Base-by-base conservation (phyloP, 179 eudicot genomes). In the Silene coronaria region DNA sequence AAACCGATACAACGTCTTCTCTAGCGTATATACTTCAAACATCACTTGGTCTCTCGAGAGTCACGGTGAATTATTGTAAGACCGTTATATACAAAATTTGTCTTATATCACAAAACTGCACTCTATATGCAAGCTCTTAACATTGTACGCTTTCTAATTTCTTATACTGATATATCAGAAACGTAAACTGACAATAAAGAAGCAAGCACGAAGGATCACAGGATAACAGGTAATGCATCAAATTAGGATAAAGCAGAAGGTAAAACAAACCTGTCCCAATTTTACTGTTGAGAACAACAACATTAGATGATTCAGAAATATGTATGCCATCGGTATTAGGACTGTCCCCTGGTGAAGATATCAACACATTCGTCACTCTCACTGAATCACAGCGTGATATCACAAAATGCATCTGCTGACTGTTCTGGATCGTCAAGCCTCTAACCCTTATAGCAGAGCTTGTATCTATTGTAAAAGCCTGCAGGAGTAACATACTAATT, bases 381-480 rank as follows among this genome's bases (percentile, higher is more conserved):
- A 86, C 88, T 45, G 88, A 67, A 65, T 79, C 72, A 38, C 70
- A 86, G 4, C 76, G 83, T 10, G 80, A 64, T 69, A 86, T 86
- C 27, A 84, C 76, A 73, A 86, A 86, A 81, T 86, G 86, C 86
- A 86, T 86, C 76, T 86, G 88, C 57, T 83, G 88, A 81, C 88
- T 86, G 61, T 86, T 86, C 76, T 86, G 88, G 74, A 86, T 79
- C 22, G 85, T 83, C 34, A 86, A 76, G n/a, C 85, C 86, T 71
- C 53, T 75, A 58, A 86, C 80, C 65, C 77, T 83, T 36, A 86
- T 75, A 28, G 81, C 77, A 48, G 88, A 83, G 82, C 88, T 86
- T 72, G 85, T 79, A 81, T 86, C 87, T 69, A 93, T 89, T 21
- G 97, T 91, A 10, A 93, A 75, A 77, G 98, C 97, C 96, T 92